Evolutionary conservation across 768 basidiomycete genomes (phyloP).

Genomic region (Lactarius pseudohatsudake): DNA sequence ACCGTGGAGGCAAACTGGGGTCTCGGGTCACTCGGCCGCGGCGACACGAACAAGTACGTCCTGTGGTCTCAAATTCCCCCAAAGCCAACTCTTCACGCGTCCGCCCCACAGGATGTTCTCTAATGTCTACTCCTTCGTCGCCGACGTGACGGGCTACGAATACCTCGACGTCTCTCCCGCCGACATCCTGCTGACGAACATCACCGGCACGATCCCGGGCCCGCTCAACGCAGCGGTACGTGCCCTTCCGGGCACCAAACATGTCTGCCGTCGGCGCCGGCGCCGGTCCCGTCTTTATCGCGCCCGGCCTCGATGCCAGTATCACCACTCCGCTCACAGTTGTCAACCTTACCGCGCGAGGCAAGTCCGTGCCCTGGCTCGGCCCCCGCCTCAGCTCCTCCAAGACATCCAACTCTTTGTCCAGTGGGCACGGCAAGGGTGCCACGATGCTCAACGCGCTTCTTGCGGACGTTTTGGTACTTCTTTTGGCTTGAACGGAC

Average conservation of each 20-base stretch:
- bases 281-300: constrained; percentile 39
- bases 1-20: constrained; percentile 63
- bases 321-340: constrained; percentile 38
- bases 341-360: constrained; percentile 42
- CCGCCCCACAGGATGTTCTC: neutral
- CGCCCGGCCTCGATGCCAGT: constrained; percentile 35
- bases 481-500: too few relatives aligned
- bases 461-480: too few relatives aligned
- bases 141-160: constrained; percentile 45
- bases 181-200: constrained; percentile 41
- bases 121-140: constrained; percentile 48
- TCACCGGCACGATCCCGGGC: constrained; percentile 44
- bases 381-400: constrained; percentile 7
- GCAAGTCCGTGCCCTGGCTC: constrained; percentile 30
- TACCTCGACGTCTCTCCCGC: constrained; percentile 37
- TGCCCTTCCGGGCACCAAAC: constrained; percentile 45
- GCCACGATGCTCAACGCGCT: too few relatives aligned
- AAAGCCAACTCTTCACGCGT: neutral
- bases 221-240: constrained; percentile 43
- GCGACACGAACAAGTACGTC: constrained; percentile 50
- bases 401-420: too few relatives aligned
- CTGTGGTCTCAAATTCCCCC: neutral
- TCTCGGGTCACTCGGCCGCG: constrained; percentile 58
- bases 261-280: constrained; percentile 42
- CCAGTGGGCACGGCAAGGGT: too few relatives aligned